Conservation (phyloP, 805 yeast genomes). For the Kodamaea sagamina region DNA sequence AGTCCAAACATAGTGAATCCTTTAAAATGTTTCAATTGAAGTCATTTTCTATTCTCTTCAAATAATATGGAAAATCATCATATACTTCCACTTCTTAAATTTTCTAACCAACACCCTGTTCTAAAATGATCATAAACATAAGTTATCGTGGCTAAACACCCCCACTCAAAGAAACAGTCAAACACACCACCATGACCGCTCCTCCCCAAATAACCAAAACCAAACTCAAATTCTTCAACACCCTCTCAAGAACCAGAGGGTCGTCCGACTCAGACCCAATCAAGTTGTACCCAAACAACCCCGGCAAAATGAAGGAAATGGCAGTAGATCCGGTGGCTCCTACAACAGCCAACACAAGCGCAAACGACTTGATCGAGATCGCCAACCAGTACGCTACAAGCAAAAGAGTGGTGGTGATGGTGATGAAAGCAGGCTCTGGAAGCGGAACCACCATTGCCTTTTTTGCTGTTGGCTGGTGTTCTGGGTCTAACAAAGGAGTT, state of each 20-base stretch:
- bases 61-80: no score
- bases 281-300: constrained; percentile 76
- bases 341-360: constrained; percentile 79
- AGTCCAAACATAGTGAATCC: no score
- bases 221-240: constrained; percentile 52
- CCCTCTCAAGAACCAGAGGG: constrained; percentile 29
- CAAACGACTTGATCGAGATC: constrained; percentile 67
- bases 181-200: constrained; percentile 67
- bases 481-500: constrained; percentile 16
- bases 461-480: constrained; percentile 9
- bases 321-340: constrained; percentile 95
- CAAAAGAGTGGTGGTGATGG: constrained; percentile 39
- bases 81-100: no score
- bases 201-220: constrained; percentile 68
- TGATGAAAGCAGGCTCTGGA: constrained; percentile 25
- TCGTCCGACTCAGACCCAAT: constrained; percentile 49
- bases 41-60: no score
- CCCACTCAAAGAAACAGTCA: constrained; percentile 24
- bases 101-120: no score
- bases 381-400: constrained; percentile 63
- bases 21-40: no score
- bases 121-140: not conserved
- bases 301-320: constrained; percentile 88
- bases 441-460: constrained; percentile 30
- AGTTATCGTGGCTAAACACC: constrained; percentile 3